Percentiles rank a stretch among this genome's conserved stretches.
These are phyloP conservation scores for Penicillium atrosanguineum DNA, from an alignment of 495 filamentous ascomycete species.

Conservation along the genomic window DNA sequence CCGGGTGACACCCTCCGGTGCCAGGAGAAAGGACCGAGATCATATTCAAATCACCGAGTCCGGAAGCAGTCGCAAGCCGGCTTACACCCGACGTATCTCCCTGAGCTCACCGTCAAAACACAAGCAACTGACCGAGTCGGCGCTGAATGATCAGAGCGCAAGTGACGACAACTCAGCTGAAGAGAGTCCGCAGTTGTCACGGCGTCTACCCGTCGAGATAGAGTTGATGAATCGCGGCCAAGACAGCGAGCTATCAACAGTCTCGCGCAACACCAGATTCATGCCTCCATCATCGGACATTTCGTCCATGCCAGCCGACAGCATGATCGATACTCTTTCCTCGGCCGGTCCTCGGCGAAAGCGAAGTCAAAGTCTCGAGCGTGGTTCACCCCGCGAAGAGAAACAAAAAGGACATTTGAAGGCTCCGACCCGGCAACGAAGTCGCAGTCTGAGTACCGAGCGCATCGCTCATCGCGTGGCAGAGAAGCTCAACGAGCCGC, in stretches of 20 bases:
- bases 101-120: slow-evolving; percentile 53
- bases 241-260: slow-evolving; percentile 56
- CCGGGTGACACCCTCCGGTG: slow-evolving; percentile 80
- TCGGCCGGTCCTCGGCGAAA: slow-evolving; percentile 48
- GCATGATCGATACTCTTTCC: slow-evolving; percentile 71
- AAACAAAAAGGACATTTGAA: slow-evolving; percentile 62
- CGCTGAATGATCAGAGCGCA: slow-evolving; percentile 53
- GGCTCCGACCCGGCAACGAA: slow-evolving; percentile 60
- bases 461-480: slow-evolving; percentile 68
- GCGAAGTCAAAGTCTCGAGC: slow-evolving; percentile 57
- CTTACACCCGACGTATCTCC: slow-evolving; percentile 63
- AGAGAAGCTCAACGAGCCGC: slow-evolving; percentile 59
- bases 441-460: slow-evolving; percentile 72
- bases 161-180: slow-evolving; percentile 70
- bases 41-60: slow-evolving; percentile 81
- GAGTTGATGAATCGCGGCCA: slow-evolving; percentile 66
- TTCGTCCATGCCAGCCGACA: slow-evolving; percentile 86
- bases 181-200: slow-evolving; percentile 66
- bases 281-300: slow-evolving; percentile 71
- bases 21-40: slow-evolving; percentile 59
- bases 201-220: slow-evolving; percentile 74
- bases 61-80: slow-evolving; percentile 61
- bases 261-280: slow-evolving; percentile 60
- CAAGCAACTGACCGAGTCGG: slow-evolving; percentile 45
- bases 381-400: slow-evolving; percentile 42